phyloP scores from a whole-genome alignment of 1,284 basidiomycete genomes.

The Boletus smithii region DNA sequence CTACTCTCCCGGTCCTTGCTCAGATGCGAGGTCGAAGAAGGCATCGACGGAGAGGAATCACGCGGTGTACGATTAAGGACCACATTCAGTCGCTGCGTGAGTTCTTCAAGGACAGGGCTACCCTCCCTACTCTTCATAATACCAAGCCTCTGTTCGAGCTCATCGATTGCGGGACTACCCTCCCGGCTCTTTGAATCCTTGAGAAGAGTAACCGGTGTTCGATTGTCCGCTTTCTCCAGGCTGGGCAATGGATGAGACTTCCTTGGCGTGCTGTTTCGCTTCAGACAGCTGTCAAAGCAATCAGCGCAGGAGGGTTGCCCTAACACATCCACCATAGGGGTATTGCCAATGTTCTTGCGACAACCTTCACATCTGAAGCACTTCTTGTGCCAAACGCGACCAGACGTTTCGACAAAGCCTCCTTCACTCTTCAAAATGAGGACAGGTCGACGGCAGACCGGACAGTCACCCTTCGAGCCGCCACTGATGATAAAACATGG shows the following conservation, averaged over 20 bases:
- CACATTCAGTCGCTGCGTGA: constrained; percentile 49
- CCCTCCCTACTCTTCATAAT: constrained; percentile 54
- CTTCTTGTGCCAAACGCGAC: constrained; percentile 71
- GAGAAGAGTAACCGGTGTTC: constrained; percentile 42
- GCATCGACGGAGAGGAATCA: constrained; percentile 20
- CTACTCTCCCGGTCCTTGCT: constrained; percentile 27
- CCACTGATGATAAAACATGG: constrained; percentile 66
- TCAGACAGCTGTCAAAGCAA: constrained; percentile 72
- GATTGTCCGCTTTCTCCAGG: constrained; percentile 28
- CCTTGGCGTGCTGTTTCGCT: constrained; percentile 47
- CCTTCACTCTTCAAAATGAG: constrained; percentile 72
- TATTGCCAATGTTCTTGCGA: constrained; percentile 64
- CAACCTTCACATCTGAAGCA: constrained; percentile 76
- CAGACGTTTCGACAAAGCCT: constrained; percentile 65
- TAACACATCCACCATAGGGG: constrained; percentile 76
- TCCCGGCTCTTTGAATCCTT: constrained; percentile 41
- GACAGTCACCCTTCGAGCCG: constrained; percentile 71
- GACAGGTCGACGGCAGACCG: constrained; percentile 62
- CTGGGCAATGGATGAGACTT: constrained; percentile 33
- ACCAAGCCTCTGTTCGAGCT: constrained; percentile 55
- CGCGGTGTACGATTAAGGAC: constrained; percentile 39
- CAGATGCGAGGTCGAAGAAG: constrained; percentile 7
- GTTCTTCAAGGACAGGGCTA: constrained; percentile 60
- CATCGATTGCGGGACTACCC: constrained; percentile 52
- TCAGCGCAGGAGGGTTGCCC: constrained; percentile 72